Conservation (phyloP, 2,329 filamentous ascomycete genomes). For the Beauveria bassiana region DNA sequence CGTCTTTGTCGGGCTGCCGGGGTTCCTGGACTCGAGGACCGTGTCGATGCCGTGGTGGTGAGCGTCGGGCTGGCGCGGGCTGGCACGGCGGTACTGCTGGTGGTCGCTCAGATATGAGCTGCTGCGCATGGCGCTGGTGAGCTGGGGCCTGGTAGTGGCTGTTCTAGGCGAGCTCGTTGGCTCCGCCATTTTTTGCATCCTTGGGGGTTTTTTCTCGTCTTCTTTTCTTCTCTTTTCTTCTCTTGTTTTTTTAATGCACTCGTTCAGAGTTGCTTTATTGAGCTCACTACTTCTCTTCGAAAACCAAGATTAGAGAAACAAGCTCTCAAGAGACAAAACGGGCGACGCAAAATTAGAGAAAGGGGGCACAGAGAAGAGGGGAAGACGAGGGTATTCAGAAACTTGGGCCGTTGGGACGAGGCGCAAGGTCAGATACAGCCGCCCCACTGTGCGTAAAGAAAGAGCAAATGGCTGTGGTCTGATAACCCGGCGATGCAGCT, state of each 20-base stretch:
- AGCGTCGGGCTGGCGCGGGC: conserved; percentile 40
- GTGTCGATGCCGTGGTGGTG: conserved; percentile 57
- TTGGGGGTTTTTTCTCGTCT: not conserved
- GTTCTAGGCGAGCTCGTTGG: not conserved
- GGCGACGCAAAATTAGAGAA: not conserved
- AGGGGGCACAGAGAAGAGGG: conserved; percentile 1
- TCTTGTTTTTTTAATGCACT: not conserved
- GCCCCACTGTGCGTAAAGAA: not conserved
- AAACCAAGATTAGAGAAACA: not conserved
- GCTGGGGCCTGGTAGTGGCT: conserved; percentile 33
- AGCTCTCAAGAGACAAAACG: not conserved
- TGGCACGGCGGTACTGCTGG: conserved; percentile 49
- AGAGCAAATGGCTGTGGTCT: not conserved
- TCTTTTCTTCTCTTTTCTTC: not conserved
- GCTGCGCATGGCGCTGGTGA: conserved; percentile 46
- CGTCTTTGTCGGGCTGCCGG: conserved; percentile 16
- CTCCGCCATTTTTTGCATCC: not conserved
- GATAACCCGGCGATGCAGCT: not conserved
- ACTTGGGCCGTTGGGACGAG: not conserved
- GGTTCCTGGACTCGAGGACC: conserved; percentile 48
- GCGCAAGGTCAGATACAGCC: not conserved
- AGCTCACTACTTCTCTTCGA: not conserved
- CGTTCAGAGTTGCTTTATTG: not conserved
- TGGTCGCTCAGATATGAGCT: conserved; percentile 56
- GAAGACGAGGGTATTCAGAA: conserved; percentile 8